Base-by-base conservation (phyloP, 495 filamentous ascomycete species). In the Penicillium crystallinum region DNA sequence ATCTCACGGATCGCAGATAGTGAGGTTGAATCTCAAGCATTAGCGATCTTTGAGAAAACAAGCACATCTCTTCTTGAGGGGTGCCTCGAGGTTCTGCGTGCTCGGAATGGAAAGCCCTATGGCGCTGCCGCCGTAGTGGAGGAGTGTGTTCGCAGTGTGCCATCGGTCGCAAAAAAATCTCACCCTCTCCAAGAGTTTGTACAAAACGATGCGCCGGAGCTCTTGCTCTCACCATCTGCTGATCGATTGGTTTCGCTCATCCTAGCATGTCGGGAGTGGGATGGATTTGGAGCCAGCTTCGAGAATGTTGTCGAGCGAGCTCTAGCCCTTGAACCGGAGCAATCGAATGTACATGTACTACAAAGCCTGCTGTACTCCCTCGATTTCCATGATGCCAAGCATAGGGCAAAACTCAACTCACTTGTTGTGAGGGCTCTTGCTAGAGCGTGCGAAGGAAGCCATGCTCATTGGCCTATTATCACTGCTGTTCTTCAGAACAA, bases 91-190 rank as follows among this genome's bases (percentile, higher is more conserved):
- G 63, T 81, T 3, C 51, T 86, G 14, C 69, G 67, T 35, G 70
- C 70, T 22, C 75, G 87, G 41, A 88, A 91, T 55, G 90, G 89
- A 38, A 93, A 93, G 59, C 87, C 89, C 0, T 95, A 88, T 58
- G 88, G 86, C 12, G 86, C 86, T 12, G 88, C 90, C 17, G 79
- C 79, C 5, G 75, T 83, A 3, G 61, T 93, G 3, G 75, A 81
- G 52, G 68, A 75, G 35, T 73, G 71, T 46, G 56, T 78, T 36
- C 65, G 68, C 36, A 65, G 56, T n/a, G 60, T 81, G 18, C 71
- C 76, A 0, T 68, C 67, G 17, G 50, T 77, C 27, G 66, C 67
- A 2, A 62, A 67, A 41, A 37, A 43, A 2, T 77, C 68, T 0
- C 48, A 61, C 14, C 56, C 65, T 11, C 54, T 84, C 17, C 38